Evolutionary conservation across 2,329 filamentous ascomycete genomes (phyloP).

Genomic region (Sarocladium brachiariae): DNA sequence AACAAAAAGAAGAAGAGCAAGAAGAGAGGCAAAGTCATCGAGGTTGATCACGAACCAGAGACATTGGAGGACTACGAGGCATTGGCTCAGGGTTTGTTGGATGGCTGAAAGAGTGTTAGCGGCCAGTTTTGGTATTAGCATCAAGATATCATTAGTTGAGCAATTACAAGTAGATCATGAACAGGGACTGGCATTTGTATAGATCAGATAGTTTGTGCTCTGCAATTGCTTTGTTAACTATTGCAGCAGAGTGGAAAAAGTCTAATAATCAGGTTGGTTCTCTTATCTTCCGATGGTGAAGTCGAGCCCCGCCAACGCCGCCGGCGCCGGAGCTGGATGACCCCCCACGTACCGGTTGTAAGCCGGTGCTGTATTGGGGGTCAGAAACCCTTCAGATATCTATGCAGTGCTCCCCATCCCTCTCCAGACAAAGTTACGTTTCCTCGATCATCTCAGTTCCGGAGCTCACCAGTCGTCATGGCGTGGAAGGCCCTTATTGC

Average conservation of each 20-base stretch:
- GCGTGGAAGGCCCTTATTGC: neutral
- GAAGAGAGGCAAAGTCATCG: conserved; percentile 49
- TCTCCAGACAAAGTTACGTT: neutral
- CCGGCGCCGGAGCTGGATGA: neutral
- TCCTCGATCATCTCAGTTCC: neutral
- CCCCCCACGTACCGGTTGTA: neutral
- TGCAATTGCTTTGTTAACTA: no score
- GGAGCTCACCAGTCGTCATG: neutral
- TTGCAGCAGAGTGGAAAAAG: no score
- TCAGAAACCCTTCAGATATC: neutral
- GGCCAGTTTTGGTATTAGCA: neutral
- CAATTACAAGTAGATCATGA: neutral
- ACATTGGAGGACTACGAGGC: conserved; percentile 75
- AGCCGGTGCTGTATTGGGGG: neutral
- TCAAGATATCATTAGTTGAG: neutral
- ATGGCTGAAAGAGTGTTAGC: conserved; percentile 24
- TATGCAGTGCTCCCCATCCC: no score
- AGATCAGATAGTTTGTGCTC: no score
- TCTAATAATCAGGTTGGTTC: no score
- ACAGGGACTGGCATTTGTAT: neutral
- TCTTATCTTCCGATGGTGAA: neutral
- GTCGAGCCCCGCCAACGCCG: neutral
- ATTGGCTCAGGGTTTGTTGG: conserved; percentile 65
- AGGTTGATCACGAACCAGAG: conserved; percentile 62
- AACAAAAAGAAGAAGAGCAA: conserved; percentile 32